These are phyloP conservation scores for Ophiostoma perfectum DNA, from an alignment of 2,329 filamentous ascomycete species.

Conservation along the genomic window DNA sequence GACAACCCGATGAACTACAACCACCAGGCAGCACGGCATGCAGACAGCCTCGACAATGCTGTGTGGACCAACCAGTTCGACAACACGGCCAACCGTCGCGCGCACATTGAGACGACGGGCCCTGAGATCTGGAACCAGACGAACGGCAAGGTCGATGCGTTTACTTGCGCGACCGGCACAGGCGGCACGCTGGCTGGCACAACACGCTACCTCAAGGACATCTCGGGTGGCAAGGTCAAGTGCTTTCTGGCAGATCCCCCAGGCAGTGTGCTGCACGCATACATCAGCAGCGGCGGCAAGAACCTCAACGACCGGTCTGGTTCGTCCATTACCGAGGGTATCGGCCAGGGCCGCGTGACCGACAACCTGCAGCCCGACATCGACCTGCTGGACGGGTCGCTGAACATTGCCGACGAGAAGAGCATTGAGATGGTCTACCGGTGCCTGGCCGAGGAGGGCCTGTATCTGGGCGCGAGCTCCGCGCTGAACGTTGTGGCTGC, in stretches of 20 bases:
- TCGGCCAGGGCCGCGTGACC: conserved; percentile 94
- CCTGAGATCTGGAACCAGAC: conserved; percentile 98
- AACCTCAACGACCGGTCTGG: conserved; percentile 75
- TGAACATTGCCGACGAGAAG: conserved; percentile 86
- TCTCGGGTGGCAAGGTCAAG: conserved; percentile 71
- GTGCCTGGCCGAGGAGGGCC: conserved; percentile 88
- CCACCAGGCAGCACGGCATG: conserved; percentile 86
- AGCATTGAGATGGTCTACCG: conserved; percentile 97
- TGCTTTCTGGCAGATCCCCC: conserved; percentile 90
- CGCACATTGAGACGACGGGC: conserved; percentile 93
- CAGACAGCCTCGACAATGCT: conserved; percentile 77
- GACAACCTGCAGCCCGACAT: conserved; percentile 87
- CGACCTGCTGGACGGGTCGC: conserved; percentile 72
- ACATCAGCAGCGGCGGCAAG: conserved; percentile 72
- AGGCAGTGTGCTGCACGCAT: conserved; percentile 86
- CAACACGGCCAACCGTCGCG: conserved; percentile 86
- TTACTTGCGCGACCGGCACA: conserved; percentile 92
- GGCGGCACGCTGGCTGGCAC: conserved; percentile 85
- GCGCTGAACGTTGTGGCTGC: conserved; percentile 93
- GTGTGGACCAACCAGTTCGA: conserved; percentile 99
- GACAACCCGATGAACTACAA: conserved; percentile 97
- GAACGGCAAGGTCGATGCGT: conserved; percentile 76
- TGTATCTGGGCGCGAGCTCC: conserved; percentile 92
- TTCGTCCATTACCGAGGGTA: conserved; percentile 92
- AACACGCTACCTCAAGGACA: conserved; percentile 82